Percentiles rank a stretch among this genome's conserved stretches.
phyloP scores from a whole-genome alignment of 2,329 filamentous ascomycete genomes.

The Xylaria polymorpha region DNA sequence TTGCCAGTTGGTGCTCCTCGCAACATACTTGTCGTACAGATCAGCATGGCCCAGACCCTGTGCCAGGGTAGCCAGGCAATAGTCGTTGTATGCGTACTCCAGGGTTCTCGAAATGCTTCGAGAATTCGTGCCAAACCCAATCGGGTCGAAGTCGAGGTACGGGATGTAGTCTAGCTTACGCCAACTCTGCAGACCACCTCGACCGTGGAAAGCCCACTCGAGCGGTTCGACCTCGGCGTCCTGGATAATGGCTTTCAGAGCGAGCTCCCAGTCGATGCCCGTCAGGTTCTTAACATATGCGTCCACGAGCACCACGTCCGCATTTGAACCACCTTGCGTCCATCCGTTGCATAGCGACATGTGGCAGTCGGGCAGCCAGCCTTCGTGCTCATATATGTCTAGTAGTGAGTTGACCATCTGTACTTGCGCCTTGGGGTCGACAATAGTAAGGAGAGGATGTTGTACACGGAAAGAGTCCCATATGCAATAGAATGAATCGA shows the following conservation, averaged over 20 bases:
- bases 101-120: constrained; percentile 75
- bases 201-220: constrained; percentile 73
- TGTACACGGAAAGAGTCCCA: constrained; percentile 74
- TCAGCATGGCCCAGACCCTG: constrained; percentile 54
- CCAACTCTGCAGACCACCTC: constrained; percentile 74
- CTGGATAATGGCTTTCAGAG: constrained; percentile 72
- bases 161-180: constrained; percentile 74
- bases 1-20: constrained; percentile 68
- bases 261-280: constrained; percentile 69
- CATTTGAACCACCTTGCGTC: constrained; percentile 75
- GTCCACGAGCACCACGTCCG: constrained; percentile 71
- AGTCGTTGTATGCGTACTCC: constrained; percentile 75
- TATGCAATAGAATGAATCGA: constrained; percentile 67
- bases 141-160: constrained; percentile 68
- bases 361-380: constrained; percentile 75
- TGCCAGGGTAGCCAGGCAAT: constrained; percentile 61
- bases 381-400: constrained; percentile 73
- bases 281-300: constrained; percentile 71
- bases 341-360: constrained; percentile 75
- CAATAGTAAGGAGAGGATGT: constrained; percentile 71
- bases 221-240: constrained; percentile 71
- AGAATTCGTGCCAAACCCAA: constrained; percentile 70
- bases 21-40: constrained; percentile 63
- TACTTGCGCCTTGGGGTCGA: constrained; percentile 70
- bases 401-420: constrained; percentile 72